phyloP scores from a whole-genome alignment of 306 rosid genomes.

The Vicia faba region DNA sequence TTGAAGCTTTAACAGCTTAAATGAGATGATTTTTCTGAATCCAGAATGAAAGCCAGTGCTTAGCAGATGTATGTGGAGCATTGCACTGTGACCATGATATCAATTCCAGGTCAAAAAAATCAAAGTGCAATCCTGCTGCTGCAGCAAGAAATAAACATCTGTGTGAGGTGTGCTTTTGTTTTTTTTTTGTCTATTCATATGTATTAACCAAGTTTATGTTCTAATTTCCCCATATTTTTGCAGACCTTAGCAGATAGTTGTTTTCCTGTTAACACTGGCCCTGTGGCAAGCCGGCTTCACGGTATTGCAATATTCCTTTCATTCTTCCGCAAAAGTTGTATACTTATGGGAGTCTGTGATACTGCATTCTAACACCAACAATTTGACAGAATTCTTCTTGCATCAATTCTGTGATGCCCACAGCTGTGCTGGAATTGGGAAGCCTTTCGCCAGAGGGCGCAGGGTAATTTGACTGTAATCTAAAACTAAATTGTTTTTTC shows the following conservation, averaged over 20 bases:
- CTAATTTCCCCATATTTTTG: slow-evolving; percentile 31
- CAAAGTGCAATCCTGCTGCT: slow-evolving; percentile 82
- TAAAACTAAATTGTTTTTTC: neutral
- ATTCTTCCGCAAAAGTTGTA: slow-evolving; percentile 27
- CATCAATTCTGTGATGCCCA: slow-evolving; percentile 84
- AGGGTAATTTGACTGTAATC: slow-evolving; percentile 50
- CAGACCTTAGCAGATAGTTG: slow-evolving; percentile 74
- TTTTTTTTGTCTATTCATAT: slow-evolving; percentile 19
- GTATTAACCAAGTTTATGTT: neutral
- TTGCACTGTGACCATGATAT: slow-evolving; percentile 66
- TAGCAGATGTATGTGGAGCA: slow-evolving; percentile 80
- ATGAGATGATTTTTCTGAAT: slow-evolving; percentile 40
- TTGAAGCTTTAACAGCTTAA: slow-evolving; percentile 35
- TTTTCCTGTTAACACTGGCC: slow-evolving; percentile 64
- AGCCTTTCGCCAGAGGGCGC: slow-evolving; percentile 75
- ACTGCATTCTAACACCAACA: slow-evolving; percentile 28
- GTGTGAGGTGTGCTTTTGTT: slow-evolving; percentile 70
- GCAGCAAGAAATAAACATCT: slow-evolving; percentile 68
- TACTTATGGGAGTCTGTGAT: slow-evolving; percentile 14
- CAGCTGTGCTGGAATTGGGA: slow-evolving; percentile 57
- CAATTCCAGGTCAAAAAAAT: slow-evolving; percentile 52
- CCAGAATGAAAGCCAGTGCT: slow-evolving; percentile 72
- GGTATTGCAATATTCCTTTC: slow-evolving; percentile 49
- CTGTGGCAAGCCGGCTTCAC: slow-evolving; percentile 68
- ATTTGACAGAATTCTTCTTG: slow-evolving; percentile 65